These are phyloP conservation scores for Candida chauliodis DNA, from an alignment of 805 yeast genomes.

Conservation along the genomic window DNA sequence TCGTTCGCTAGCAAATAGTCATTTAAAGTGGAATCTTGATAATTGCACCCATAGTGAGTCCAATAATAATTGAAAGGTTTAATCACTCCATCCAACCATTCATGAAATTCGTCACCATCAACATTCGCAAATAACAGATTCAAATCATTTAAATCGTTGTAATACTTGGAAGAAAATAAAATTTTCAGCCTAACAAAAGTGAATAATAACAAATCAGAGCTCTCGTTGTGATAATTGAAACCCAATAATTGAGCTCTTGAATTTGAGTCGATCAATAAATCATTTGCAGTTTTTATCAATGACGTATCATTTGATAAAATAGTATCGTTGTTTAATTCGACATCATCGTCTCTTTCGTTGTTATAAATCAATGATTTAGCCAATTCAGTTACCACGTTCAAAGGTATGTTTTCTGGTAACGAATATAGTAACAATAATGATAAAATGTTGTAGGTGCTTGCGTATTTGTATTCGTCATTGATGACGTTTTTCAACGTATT, in stretches of 20 bases:
- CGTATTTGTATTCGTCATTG: slow-evolving; percentile 1
- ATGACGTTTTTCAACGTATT: neutral
- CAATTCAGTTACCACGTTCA: slow-evolving; percentile 1
- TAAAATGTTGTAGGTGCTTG: slow-evolving; percentile 9
- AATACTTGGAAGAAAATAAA: slow-evolving; percentile 17
- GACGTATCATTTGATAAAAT: slow-evolving; percentile 1
- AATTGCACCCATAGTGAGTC: slow-evolving; percentile 19
- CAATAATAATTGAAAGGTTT: slow-evolving; percentile 28
- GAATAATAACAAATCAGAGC: slow-evolving; percentile 12
- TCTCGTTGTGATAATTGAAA: neutral
- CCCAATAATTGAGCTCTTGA: slow-evolving; percentile 1
- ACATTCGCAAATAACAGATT: slow-evolving; percentile 11
- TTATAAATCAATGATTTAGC: slow-evolving; percentile 1
- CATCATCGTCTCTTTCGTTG: slow-evolving; percentile 2
- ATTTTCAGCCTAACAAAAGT: slow-evolving; percentile 19
- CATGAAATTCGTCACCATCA: slow-evolving; percentile 13
- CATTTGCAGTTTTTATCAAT: slow-evolving; percentile 11
- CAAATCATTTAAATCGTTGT: slow-evolving; percentile 16
- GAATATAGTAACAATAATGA: slow-evolving; percentile 10
- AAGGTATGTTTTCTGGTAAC: slow-evolving; percentile 8
- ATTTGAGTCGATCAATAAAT: slow-evolving; percentile 8
- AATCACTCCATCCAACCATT: slow-evolving; percentile 27
- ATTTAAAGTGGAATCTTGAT: slow-evolving; percentile 10
- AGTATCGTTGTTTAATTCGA: slow-evolving; percentile 6
- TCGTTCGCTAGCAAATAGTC: slow-evolving; percentile 13